phyloP scores from a whole-genome alignment of 164 flowering plant species.

The Nelumbo lutea region DNA sequence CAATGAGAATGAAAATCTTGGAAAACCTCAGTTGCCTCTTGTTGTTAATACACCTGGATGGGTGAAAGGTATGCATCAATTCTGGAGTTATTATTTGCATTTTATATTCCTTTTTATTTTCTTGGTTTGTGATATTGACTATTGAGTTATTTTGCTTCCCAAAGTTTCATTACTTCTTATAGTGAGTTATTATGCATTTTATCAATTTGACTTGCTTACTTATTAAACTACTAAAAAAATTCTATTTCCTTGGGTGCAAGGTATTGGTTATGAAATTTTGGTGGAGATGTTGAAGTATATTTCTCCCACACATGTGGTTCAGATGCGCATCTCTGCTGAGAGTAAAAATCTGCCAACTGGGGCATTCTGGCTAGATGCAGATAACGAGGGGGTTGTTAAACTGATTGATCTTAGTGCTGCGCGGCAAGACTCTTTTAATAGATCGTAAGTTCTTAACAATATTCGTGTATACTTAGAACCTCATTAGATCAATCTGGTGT shows the following conservation, averaged over 20 bases:
- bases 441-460: slow-evolving; percentile 58
- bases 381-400: slow-evolving; percentile 19
- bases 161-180: too few species aligned
- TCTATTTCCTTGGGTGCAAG: slow-evolving; percentile 33
- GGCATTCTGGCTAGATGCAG: slow-evolving; percentile 61
- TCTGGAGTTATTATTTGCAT: background rate
- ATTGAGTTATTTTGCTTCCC: background rate
- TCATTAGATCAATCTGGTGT: background rate
- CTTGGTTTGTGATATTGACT: background rate
- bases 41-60: slow-evolving; percentile 92
- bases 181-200: too few species aligned
- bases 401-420: slow-evolving; percentile 65
- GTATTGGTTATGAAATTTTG: slow-evolving; percentile 76
- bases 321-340: slow-evolving; percentile 58
- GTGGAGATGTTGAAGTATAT: slow-evolving; percentile 69
- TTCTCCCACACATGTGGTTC: slow-evolving; percentile 81
- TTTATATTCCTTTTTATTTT: background rate
- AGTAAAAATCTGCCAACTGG: slow-evolving; percentile 79
- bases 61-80: slow-evolving; percentile 67
- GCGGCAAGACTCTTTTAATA: slow-evolving; percentile 49
- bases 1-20: slow-evolving; percentile 24
- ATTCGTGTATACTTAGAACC: background rate
- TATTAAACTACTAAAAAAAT: background rate
- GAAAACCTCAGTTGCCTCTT: slow-evolving; percentile 53
- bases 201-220: background rate